Conservation (phyloP, 2,329 filamentous ascomycete genomes). For the Aspergillus japonicus region DNA sequence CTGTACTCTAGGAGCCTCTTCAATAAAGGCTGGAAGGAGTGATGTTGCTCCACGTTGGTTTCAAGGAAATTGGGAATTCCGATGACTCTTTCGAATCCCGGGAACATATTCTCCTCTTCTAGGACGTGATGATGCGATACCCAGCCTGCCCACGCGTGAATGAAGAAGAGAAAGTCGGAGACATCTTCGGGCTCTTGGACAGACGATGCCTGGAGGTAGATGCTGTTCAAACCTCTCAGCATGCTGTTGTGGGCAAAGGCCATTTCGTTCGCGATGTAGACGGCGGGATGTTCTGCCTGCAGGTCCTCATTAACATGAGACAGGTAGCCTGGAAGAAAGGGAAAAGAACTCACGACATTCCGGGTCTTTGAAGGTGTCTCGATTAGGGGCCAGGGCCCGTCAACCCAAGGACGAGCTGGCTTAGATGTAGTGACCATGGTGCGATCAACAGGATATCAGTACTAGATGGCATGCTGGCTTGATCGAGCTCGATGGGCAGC, state of each 20-base stretch:
- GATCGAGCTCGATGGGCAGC: not conserved
- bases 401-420: not conserved
- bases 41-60: not conserved
- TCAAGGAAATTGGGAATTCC: not conserved
- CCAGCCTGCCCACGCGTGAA: not conserved
- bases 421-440: not conserved
- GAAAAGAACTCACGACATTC: not conserved
- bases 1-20: not conserved
- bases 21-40: not conserved
- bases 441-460: not conserved
- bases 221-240: constrained; percentile 3
- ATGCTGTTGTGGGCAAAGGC: constrained; percentile 5
- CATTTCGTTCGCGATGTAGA: constrained; percentile 9
- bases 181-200: not conserved
- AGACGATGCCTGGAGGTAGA: constrained; percentile 1
- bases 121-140: constrained; percentile 6
- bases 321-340: too few relatives aligned
- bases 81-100: not conserved
- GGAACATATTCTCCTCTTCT: constrained; percentile 7
- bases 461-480: not conserved
- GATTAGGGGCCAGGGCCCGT: constrained; percentile 3
- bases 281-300: not conserved
- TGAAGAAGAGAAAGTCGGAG: constrained; percentile 6
- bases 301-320: not conserved
- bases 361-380: constrained; percentile 1